Evolutionary conservation across 306 rosid species (phyloP), one percentile per base, ranked within the genome.

Genomic region (Fragaria nilgerrensis): DNA sequence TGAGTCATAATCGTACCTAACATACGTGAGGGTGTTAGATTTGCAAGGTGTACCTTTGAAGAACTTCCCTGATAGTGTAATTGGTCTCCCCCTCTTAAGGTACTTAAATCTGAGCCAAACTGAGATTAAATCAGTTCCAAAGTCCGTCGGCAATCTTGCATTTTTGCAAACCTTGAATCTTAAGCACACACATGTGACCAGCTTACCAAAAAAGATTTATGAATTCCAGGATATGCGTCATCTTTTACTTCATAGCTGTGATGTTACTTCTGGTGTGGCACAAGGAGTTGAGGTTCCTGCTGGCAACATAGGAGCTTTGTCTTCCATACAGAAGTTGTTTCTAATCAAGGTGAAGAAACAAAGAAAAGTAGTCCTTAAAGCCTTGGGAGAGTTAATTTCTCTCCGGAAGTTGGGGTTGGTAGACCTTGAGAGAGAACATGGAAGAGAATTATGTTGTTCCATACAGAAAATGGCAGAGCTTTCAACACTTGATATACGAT

Each of bases 101-200:
- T 49, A 67, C 61, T 1, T 76, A 34, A 16, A 48, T 67, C 53
- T 76, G 48, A 76, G 79, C 8, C 27, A 22, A 47, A 65, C 64
- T 13, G 25, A 49, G 15, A 64, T 76, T 2, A 32, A 49, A 22
- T 12, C 3, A 62, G 22, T 76, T 17, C 79, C 63, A 48, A 47
- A 36, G 11, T 44, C 65, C 48, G 48, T 48, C 20, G 23, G 39
- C 36, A 49, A 49, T 17, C 79, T 76, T 64, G 49, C 25, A 10
- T 7, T 34, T 2, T 20, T 78, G 62, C 71, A 78, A 61, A 70
- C 75, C 34, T 59, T 78, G 5, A 72, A 78, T 78, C 81, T 78
- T 6, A 78, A 58, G 63, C 48, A 13, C 15, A 70, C 81, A 9
- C 25, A 6, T 22, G 77, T 78, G 63, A 70, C 62, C n/a, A 5